Conservation (phyloP, 2,329 filamentous ascomycete species). For the Fusarium oxysporum region DNA sequence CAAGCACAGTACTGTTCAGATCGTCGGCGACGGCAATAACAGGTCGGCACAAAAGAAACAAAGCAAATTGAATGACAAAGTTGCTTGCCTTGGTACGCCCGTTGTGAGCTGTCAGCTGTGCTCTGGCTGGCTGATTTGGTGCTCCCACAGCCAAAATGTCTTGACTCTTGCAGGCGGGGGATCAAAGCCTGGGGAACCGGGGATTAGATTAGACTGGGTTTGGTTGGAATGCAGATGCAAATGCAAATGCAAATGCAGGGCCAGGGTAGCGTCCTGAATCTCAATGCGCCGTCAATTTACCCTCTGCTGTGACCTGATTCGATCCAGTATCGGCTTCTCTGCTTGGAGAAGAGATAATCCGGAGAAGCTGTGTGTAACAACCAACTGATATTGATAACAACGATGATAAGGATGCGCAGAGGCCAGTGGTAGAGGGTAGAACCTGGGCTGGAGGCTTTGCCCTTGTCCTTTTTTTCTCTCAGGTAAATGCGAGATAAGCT, state of each 20-base stretch:
- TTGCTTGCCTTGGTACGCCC: conserved; percentile 38
- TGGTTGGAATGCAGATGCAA: conserved; percentile 20
- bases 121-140: conserved; percentile 24
- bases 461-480: conserved; percentile 42
- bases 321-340: conserved; percentile 12
- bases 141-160: conserved; percentile 23
- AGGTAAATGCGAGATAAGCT: conserved; percentile 69
- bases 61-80: conserved; percentile 9
- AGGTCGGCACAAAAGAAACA: conserved; percentile 8
- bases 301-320: conserved; percentile 28
- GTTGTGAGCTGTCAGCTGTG: conserved; percentile 32
- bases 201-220: conserved; percentile 38
- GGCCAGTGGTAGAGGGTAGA: neutral
- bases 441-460: neutral
- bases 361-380: conserved; percentile 19
- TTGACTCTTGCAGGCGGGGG: conserved; percentile 32
- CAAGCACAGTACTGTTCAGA: neutral
- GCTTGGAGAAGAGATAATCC: conserved; percentile 22
- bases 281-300: conserved; percentile 12
- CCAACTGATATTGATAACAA: conserved; percentile 1
- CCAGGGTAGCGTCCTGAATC: conserved; percentile 14
- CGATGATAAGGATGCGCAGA: conserved; percentile 9
- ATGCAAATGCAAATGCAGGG: neutral
- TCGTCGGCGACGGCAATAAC: conserved; percentile 34
- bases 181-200: conserved; percentile 41